Evolutionary conservation across 1,284 basidiomycete genomes (phyloP).

Genomic region (Boletus hoseneyae): DNA sequence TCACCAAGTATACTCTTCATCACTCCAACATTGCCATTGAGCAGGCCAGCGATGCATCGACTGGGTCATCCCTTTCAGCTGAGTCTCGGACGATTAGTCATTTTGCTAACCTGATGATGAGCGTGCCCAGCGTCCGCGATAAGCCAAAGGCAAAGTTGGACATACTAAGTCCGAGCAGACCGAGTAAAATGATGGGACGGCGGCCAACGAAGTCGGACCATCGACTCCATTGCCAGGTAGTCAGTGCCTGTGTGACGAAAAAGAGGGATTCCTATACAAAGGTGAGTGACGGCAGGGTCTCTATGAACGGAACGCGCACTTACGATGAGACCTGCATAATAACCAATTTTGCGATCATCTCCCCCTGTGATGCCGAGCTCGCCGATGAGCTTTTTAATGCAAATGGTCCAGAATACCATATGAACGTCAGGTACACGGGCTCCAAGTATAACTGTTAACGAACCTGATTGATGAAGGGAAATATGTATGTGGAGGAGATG

Average conservation of each 20-base stretch:
- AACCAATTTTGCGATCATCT: constrained; percentile 56
- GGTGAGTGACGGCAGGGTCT: not conserved
- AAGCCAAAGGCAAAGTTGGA: constrained; percentile 74
- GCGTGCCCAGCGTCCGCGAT: constrained; percentile 62
- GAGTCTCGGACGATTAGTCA: not conserved
- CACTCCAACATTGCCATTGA: constrained; percentile 38
- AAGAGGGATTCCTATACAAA: constrained; percentile 65
- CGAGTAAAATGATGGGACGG: constrained; percentile 65
- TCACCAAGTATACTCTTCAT: constrained; percentile 48
- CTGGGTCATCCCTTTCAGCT: constrained; percentile 16
- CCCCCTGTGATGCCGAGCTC: constrained; percentile 38
- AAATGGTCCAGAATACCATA: not conserved
- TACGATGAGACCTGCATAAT: constrained; percentile 67
- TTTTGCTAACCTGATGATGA: constrained; percentile 53
- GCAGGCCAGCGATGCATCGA: constrained; percentile 36
- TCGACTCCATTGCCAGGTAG: constrained; percentile 73
- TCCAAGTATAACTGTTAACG: not conserved
- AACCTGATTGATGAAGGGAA: constrained; percentile 33
- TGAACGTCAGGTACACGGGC: not conserved
- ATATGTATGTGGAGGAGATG: constrained; percentile 24
- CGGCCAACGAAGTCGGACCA: constrained; percentile 69
- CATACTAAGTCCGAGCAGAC: constrained; percentile 60
- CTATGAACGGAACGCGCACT: not conserved
- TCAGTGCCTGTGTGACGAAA: constrained; percentile 65
- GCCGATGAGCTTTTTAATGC: constrained; percentile 25